These are phyloP conservation scores for Aureobasidium uvarum DNA, from an alignment of 2,329 filamentous ascomycete species.

Conservation along the genomic window DNA sequence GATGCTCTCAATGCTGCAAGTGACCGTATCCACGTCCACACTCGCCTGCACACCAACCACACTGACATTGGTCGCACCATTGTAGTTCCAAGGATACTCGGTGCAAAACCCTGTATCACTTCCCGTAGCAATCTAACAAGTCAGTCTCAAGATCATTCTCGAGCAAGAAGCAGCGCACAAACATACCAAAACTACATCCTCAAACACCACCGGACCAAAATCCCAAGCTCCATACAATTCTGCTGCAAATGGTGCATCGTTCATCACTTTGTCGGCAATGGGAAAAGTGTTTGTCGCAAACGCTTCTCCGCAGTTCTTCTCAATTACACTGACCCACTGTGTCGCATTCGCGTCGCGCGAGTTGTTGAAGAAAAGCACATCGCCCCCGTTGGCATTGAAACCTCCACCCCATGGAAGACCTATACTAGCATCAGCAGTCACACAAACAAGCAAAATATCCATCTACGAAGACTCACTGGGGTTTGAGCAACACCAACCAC, in stretches of 20 bases:
- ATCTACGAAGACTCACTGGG: neutral
- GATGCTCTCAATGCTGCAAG: slow-evolving; percentile 1
- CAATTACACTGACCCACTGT: neutral
- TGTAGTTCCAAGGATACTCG: neutral
- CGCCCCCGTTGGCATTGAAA: neutral
- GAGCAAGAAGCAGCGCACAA: too few relatives aligned
- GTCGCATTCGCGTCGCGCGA: neutral
- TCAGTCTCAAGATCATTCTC: neutral
- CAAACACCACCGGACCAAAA: neutral
- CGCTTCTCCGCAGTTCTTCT: slow-evolving; percentile 1
- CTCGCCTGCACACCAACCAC: neutral
- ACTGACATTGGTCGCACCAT: slow-evolving; percentile 11
- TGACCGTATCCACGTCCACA: neutral
- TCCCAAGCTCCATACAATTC: slow-evolving; percentile 10
- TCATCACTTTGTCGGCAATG: neutral
- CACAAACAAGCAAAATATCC: fast-evolving
- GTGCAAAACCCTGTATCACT: neutral
- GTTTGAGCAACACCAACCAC: slow-evolving; percentile 6
- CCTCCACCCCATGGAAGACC: neutral
- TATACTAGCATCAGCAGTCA: neutral
- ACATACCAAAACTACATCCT: neutral
- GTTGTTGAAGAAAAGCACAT: slow-evolving; percentile 5
- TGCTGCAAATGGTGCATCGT: slow-evolving; percentile 4
- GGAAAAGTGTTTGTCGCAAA: slow-evolving; percentile 6
- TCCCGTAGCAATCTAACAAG: neutral